Conservation (phyloP, 768 basidiomycete genomes). For the Crepidotus variabilis region DNA sequence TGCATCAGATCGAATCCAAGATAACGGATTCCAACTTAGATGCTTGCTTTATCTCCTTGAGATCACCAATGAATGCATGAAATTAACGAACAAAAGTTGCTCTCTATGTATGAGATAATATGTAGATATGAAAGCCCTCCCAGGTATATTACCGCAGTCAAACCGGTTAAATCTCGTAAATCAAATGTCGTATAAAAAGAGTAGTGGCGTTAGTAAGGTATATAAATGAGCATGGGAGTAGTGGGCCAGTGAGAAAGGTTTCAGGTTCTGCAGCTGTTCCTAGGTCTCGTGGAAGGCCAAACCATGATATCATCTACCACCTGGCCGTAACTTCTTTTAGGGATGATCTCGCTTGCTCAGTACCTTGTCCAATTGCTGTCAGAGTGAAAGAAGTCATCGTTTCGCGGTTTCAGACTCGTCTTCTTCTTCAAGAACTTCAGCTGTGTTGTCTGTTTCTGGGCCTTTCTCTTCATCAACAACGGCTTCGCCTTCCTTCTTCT, state of each 20-base stretch:
- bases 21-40: background rate
- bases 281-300: background rate
- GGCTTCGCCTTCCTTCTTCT: conserved; percentile 23
- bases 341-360: conserved; percentile 10
- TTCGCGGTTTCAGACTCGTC: conserved; percentile 7
- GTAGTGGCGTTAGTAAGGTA: background rate
- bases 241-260: background rate
- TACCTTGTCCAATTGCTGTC: conserved; percentile 16
- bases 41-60: background rate
- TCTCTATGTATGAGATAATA: background rate
- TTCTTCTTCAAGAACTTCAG: conserved; percentile 8
- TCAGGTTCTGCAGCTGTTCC: background rate
- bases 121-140: background rate
- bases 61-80: no score
- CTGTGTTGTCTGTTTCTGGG: conserved; percentile 19
- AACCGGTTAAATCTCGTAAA: no score
- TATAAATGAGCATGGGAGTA: background rate
- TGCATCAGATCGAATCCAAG: background rate
- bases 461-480: conserved; percentile 23
- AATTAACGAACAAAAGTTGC: no score
- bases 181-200: background rate
- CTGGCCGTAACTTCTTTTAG: background rate
- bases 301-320: conserved; percentile 10
- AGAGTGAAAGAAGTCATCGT: conserved; percentile 3
- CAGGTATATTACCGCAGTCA: background rate